Percentiles rank a stretch among this genome's conserved stretches.
phyloP scores from a whole-genome alignment of 2,329 filamentous ascomycete species.

The Fusarium stilboides region DNA sequence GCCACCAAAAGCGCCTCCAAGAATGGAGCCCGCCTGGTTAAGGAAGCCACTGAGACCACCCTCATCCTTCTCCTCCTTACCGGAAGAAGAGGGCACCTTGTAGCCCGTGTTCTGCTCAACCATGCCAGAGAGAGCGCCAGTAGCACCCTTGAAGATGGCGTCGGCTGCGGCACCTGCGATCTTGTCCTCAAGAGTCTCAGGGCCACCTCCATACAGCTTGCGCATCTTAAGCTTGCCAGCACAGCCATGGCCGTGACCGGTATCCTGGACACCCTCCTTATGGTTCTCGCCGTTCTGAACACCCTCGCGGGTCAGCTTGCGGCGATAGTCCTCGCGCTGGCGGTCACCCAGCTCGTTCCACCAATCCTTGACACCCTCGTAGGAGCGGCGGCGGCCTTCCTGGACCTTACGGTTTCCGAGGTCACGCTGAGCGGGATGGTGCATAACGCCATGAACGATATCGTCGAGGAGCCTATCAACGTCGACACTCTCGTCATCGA shows the following conservation, averaged over 20 bases:
- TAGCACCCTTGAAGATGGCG: slow-evolving; percentile 71
- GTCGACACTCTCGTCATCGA: slow-evolving; percentile 83
- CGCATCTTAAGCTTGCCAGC: slow-evolving; percentile 83
- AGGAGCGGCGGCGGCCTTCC: slow-evolving; percentile 84
- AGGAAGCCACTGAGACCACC: slow-evolving; percentile 79
- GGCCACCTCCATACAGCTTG: slow-evolving; percentile 69
- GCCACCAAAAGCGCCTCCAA: slow-evolving; percentile 73
- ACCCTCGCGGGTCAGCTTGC: slow-evolving; percentile 83
- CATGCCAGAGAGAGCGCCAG: slow-evolving; percentile 65
- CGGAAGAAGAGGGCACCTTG: slow-evolving; percentile 55
- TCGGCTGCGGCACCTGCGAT: slow-evolving; percentile 70
- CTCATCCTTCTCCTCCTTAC: slow-evolving; percentile 66
- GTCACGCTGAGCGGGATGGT: slow-evolving; percentile 86
- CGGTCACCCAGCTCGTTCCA: slow-evolving; percentile 78
- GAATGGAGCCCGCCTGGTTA: slow-evolving; percentile 76
- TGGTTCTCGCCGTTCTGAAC: slow-evolving; percentile 86
- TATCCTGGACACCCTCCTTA: slow-evolving; percentile 86
- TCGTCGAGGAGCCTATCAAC: slow-evolving; percentile 79
- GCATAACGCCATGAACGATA: slow-evolving; percentile 86
- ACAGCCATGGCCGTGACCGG: slow-evolving; percentile 88
- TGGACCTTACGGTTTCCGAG: slow-evolving; percentile 77
- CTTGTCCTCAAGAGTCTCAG: slow-evolving; percentile 67
- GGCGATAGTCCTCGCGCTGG: slow-evolving; percentile 77
- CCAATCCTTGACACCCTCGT: slow-evolving; percentile 85
- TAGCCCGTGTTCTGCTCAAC: slow-evolving; percentile 64